Evolutionary conservation across 306 rosid genomes (phyloP).

Genomic region (Cucumis hystrix): DNA sequence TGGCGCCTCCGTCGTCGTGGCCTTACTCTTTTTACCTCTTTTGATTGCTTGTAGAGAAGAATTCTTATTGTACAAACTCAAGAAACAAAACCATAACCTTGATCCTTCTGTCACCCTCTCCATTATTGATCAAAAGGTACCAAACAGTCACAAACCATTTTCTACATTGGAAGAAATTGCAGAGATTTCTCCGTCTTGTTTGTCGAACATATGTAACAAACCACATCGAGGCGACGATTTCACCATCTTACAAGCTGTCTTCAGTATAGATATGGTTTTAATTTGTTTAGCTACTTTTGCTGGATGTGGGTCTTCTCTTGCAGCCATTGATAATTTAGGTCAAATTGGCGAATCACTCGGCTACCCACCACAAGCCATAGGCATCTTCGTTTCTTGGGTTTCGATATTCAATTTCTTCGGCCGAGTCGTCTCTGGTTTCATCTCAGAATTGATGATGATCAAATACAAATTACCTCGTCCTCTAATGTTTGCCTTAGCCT

Average conservation of each 20-base stretch:
- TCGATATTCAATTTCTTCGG: constrained; percentile 32
- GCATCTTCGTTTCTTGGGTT: constrained; percentile 16
- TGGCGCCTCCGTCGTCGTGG: neutral
- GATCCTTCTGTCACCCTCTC: neutral
- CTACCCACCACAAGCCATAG: neutral
- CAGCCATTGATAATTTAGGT: constrained; percentile 24
- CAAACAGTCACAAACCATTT: neutral
- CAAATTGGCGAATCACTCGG: constrained; percentile 25
- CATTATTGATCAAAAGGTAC: neutral
- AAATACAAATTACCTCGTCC: constrained; percentile 17
- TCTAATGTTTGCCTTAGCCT: constrained; percentile 1
- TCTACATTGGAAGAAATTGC: neutral
- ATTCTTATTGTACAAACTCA: neutral
- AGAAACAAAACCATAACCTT: neutral
- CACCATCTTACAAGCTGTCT: neutral
- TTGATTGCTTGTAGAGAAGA: neutral
- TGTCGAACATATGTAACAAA: neutral
- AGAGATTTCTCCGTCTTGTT: neutral
- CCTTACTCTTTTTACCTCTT: neutral
- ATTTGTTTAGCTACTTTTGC: neutral
- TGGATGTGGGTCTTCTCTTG: constrained; percentile 14
- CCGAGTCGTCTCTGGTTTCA: neutral
- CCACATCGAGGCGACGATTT: constrained; percentile 12
- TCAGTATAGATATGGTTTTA: neutral
- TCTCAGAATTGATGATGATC: constrained; percentile 13